Percentiles rank a stretch among this genome's conserved stretches.
phyloP scores from a whole-genome alignment of 2,329 filamentous ascomycete genomes.

The Aspergillus pseudoviridinutans region DNA sequence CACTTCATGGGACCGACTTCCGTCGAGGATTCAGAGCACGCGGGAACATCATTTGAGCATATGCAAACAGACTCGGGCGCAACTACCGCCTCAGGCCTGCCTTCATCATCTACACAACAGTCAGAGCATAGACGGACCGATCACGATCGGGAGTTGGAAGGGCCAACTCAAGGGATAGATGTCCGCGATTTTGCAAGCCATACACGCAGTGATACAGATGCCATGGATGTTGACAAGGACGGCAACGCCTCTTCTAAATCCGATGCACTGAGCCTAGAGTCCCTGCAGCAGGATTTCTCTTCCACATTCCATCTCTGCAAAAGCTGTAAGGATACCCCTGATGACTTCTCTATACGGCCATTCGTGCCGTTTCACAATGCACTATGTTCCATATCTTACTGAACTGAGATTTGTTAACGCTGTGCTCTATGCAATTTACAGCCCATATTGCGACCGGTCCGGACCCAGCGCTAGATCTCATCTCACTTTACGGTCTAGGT shows the following conservation, averaged over 20 bases:
- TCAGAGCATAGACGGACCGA: constrained; percentile 32
- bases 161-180: constrained; percentile 13
- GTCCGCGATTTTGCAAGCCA: constrained; percentile 19
- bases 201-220: constrained; percentile 22
- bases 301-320: constrained; percentile 48
- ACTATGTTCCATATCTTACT: constrained; percentile 22
- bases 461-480: constrained; percentile 55
- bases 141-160: constrained; percentile 29
- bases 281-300: constrained; percentile 44
- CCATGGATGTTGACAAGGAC: constrained; percentile 40
- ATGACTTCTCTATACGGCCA: constrained; percentile 36
- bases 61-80: constrained; percentile 17
- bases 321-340: constrained; percentile 47
- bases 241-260: constrained; percentile 15
- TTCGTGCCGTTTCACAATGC: constrained; percentile 25
- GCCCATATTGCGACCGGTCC: constrained; percentile 50
- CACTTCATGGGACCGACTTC: constrained; percentile 26
- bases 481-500: constrained; percentile 56
- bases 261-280: constrained; percentile 35
- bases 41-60: constrained; percentile 27
- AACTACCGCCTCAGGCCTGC: constrained; percentile 12
- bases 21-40: constrained; percentile 33
- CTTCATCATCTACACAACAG: constrained; percentile 15
- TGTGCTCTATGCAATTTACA: constrained; percentile 30
- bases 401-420: constrained; percentile 42